phyloP scores from a whole-genome alignment of 192 early-diverging fungal genomes.

The Linnemannia zychae region DNA sequence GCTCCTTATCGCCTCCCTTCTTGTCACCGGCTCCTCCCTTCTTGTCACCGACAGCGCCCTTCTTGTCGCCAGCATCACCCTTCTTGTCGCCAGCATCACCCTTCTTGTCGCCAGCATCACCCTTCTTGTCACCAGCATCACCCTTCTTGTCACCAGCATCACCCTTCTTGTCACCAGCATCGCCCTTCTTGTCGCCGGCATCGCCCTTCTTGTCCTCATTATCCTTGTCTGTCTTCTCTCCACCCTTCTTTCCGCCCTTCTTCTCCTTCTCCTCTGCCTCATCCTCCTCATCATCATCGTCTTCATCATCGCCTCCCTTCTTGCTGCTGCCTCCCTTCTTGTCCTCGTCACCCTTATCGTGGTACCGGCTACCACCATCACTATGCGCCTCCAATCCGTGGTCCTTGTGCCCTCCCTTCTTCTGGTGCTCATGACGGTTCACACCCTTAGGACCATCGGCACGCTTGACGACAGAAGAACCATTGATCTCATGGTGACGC shows the following conservation, averaged over 20 bases:
- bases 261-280: background rate
- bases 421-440: background rate
- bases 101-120: background rate
- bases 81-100: constrained; percentile 2
- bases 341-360: background rate
- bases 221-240: no score
- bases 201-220: background rate
- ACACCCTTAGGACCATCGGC: background rate
- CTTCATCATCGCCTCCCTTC: background rate
- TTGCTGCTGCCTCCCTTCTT: background rate
- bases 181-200: background rate
- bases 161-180: background rate
- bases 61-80: background rate
- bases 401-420: constrained; percentile 2
- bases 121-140: background rate
- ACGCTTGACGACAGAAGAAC: background rate
- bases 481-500: constrained; percentile 20
- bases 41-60: background rate
- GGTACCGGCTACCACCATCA: constrained; percentile 8
- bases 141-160: background rate
- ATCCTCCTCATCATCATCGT: background rate
- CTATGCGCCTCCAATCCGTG: constrained; percentile 22
- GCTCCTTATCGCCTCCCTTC: background rate
- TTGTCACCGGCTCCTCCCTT: background rate
- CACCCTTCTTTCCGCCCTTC: background rate